Evolutionary conservation across 139 green algal genomes (phyloP).

Genomic region (Ettlia oleoabundans): DNA sequence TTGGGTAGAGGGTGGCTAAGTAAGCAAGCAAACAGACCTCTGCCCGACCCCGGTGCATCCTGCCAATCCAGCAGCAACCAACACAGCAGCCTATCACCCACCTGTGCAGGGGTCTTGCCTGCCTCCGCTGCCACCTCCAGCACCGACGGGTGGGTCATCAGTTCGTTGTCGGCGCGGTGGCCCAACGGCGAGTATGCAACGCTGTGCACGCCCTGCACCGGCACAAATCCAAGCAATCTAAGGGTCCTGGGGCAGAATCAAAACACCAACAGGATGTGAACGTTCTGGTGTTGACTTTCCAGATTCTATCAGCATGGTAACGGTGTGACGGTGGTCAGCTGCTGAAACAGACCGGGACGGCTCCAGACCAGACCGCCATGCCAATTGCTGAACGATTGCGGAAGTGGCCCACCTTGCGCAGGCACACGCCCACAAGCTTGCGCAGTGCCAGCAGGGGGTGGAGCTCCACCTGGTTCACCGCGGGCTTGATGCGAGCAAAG

Average conservation of each 20-base stretch:
- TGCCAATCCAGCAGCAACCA: background rate
- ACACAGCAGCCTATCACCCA: slow-evolving; percentile 29
- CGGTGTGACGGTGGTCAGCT: no score
- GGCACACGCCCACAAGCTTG: slow-evolving; percentile 78
- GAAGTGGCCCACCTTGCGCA: slow-evolving; percentile 65
- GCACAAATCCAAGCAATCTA: no score
- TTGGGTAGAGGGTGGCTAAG: no score
- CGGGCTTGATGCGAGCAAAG: slow-evolving; percentile 61
- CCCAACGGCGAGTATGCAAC: slow-evolving; percentile 77
- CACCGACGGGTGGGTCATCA: slow-evolving; percentile 55
- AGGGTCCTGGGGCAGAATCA: no score
- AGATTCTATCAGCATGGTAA: no score
- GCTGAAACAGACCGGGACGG: no score
- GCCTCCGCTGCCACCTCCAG: slow-evolving; percentile 60
- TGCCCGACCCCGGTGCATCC: background rate
- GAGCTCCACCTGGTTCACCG: slow-evolving; percentile 87
- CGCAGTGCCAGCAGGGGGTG: slow-evolving; percentile 78
- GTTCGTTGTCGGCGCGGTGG: slow-evolving; percentile 37
- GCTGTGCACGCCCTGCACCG: slow-evolving; percentile 71
- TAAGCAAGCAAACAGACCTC: no score
- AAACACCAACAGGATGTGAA: no score
- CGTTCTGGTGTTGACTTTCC: no score
- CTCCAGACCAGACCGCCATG: background rate
- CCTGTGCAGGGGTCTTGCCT: slow-evolving; percentile 66
- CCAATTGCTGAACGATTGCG: background rate